Percentiles rank a stretch among this genome's conserved stretches.
phyloP scores from a whole-genome alignment of 106 monocot species.

The Allium sativum region DNA sequence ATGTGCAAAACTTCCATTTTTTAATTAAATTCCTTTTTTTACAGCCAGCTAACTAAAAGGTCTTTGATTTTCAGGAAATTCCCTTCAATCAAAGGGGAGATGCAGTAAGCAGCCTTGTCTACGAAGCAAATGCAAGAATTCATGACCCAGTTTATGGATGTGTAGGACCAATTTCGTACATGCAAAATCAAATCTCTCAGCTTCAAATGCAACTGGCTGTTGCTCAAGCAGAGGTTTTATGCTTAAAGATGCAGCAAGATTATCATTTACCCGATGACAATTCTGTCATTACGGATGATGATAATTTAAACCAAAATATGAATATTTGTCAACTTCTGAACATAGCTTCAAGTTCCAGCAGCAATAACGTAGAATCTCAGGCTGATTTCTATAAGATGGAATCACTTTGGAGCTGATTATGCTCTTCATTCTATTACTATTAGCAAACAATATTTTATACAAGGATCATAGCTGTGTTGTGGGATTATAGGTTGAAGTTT shows the following conservation, averaged over 20 bases:
- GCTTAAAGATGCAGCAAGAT: slow-evolving; percentile 75
- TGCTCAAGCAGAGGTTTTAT: slow-evolving; percentile 80
- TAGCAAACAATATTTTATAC: too few relatives aligned
- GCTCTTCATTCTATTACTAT: too few relatives aligned
- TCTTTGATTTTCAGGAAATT: slow-evolving; percentile 37
- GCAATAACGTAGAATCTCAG: slow-evolving; percentile 29
- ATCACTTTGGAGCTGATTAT: slow-evolving; percentile 45
- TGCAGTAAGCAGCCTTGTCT: slow-evolving; percentile 84
- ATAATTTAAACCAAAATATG: slow-evolving; percentile 3
- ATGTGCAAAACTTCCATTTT: too few relatives aligned
- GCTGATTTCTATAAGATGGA: slow-evolving; percentile 61
- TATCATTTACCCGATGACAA: slow-evolving; percentile 14
- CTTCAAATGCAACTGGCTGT: slow-evolving; percentile 88
- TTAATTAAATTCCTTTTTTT: too few relatives aligned
- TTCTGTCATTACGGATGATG: slow-evolving; percentile 20
- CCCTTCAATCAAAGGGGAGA: slow-evolving; percentile 76
- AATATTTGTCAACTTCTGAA: slow-evolving; percentile 24
- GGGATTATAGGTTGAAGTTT: too few relatives aligned
- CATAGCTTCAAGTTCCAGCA: slow-evolving; percentile 20
- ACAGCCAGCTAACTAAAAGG: too few relatives aligned
- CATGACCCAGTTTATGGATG: slow-evolving; percentile 84
- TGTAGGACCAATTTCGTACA: slow-evolving; percentile 73
- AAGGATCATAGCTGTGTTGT: too few relatives aligned
- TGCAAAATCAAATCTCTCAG: slow-evolving; percentile 81
- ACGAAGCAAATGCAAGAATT: slow-evolving; percentile 80